phyloP scores from a whole-genome alignment of 352 stramenopile species.

The Globisporangium alternatum region DNA sequence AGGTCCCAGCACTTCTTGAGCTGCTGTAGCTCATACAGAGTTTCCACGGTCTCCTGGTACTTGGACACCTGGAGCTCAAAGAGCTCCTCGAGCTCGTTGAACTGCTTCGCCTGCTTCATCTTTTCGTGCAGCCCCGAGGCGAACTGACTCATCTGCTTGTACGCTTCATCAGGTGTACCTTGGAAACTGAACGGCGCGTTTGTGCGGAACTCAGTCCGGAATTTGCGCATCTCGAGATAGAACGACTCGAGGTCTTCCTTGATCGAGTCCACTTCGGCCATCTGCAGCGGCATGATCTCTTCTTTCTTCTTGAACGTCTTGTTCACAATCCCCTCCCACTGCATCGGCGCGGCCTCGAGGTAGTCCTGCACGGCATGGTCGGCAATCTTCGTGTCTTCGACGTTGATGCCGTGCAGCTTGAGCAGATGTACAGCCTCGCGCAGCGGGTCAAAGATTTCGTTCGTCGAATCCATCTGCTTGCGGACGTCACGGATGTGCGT shows the following conservation, averaged over 20 bases:
- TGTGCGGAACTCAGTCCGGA: conserved; percentile 92
- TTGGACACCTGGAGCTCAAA: conserved; percentile 88
- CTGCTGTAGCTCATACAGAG: conserved; percentile 82
- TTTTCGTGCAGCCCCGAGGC: conserved; percentile 63
- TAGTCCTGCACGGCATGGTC: conserved; percentile 88
- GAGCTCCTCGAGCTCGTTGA: conserved; percentile 85
- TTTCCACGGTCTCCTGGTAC: conserved; percentile 88
- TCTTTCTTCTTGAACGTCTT: conserved; percentile 99
- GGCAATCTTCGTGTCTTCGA: conserved; percentile 87
- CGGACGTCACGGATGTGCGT: conserved; percentile 94
- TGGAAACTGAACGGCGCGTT: conserved; percentile 94
- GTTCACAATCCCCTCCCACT: conserved; percentile 98
- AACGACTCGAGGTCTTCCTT: conserved; percentile 94
- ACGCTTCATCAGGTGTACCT: conserved; percentile 77
- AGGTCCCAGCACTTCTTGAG: conserved; percentile 88
- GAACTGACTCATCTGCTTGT: conserved; percentile 83
- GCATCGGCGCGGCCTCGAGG: conserved; percentile 94
- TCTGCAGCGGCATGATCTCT: conserved; percentile 97
- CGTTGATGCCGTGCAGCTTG: conserved; percentile 91
- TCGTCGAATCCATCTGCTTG: conserved; percentile 91
- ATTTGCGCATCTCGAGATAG: conserved; percentile 92
- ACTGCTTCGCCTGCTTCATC: conserved; percentile 78
- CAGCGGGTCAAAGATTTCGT: conserved; percentile 94
- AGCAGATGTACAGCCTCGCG: conserved; percentile 93
- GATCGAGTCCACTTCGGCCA: conserved; percentile 93